Conservation (phyloP, 306 rosid species). For the Prosopis cineraria region DNA sequence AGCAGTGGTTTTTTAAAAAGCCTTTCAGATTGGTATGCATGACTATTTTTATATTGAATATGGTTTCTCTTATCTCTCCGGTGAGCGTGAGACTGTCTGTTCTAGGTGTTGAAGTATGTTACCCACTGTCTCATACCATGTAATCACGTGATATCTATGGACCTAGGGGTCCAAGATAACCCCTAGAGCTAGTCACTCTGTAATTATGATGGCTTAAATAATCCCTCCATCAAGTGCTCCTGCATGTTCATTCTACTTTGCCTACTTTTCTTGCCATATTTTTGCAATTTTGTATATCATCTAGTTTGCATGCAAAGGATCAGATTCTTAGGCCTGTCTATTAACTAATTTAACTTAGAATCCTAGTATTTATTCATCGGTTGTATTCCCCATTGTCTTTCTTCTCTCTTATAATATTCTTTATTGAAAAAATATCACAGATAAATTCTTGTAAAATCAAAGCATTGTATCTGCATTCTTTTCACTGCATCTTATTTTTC, state of each 20-base stretch:
- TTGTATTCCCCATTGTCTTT: neutral
- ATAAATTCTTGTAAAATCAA: neutral
- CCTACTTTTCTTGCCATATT: neutral
- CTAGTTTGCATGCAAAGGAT: neutral
- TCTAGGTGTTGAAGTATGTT: conserved; percentile 17
- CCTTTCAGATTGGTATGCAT: conserved; percentile 22
- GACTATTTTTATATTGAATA: neutral
- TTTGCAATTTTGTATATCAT: neutral
- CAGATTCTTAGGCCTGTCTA: conserved; percentile 15
- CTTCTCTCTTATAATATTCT: neutral
- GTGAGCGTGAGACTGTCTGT: neutral
- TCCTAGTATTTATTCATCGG: neutral
- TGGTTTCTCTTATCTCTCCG: conserved; percentile 9
- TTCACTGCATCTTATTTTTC: neutral
- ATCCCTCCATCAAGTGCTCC: neutral
- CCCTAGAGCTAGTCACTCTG: neutral
- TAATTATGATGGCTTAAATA: neutral
- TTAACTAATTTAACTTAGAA: neutral
- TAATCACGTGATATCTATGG: conserved; percentile 8
- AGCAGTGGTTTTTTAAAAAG: neutral
- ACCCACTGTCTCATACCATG: conserved; percentile 9
- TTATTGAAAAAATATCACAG: neutral
- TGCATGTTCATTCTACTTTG: conserved; percentile 19
- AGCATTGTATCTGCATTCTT: neutral
- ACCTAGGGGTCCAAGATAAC: neutral